Evolutionary conservation across 2,329 filamentous ascomycete species (phyloP), one percentile per base, ranked within the genome.

Genomic region (Plectosphaerella cucumerina): DNA sequence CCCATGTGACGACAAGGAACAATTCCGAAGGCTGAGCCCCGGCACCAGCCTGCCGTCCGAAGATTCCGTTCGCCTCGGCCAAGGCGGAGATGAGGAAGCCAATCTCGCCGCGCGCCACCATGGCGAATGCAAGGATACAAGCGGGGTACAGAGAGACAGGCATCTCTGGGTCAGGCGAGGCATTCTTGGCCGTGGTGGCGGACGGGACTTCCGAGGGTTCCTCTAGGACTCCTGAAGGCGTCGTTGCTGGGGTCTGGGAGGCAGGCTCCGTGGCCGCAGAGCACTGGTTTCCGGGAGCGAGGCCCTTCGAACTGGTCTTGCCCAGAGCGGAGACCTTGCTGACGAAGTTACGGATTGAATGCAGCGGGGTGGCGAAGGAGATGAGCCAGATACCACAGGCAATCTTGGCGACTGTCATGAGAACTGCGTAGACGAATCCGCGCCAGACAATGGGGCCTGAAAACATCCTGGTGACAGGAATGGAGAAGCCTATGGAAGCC

Each of bases 41-140:
- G 51, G n/a, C 44, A 6, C 15, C 52, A 14, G 43, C 35, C 4
- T 45, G 42, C 11, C 52, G 48, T 1, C 52, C 49, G 37, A 78
- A 78, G 14, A 77, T 65, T 0, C 71, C 70, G 2, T 73, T 70
- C 44, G 70, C 75, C 59, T 89, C 77, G 0, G 86, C 86, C 0
- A 91, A 65, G 0, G 85, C 82, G 1, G 85, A 84, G 54, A 94
- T 89, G 42, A 93, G 65, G 54, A 90, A 90, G 0, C 88, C 87
- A 33, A 93, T 89, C 63, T 94, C 89, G 1, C 89, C 88, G n/a
- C 88, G 76, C 0, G 88, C 82, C 0, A 87, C 80, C 88, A 93
- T 93, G 3, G 73, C 76, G 17, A 78, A 72, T 1, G 84, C 84
- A 0, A 92, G 68, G 3, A 92, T 82, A 0, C 78, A 73, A 0